phyloP scores from a whole-genome alignment of 2,329 filamentous ascomycete species.

The Fusarium agapanthi region DNA sequence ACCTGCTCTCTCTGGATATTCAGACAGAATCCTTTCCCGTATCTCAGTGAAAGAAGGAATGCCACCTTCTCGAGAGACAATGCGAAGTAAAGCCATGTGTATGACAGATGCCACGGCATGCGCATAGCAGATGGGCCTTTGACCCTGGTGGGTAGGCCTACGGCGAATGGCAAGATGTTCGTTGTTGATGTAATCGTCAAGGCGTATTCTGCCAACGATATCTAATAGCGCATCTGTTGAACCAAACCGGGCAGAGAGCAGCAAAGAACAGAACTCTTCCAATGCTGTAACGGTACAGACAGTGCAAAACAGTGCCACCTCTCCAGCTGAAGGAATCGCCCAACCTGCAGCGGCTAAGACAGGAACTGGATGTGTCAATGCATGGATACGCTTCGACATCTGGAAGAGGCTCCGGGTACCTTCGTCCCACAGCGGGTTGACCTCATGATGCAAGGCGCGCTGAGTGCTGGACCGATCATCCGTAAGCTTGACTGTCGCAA shows the following conservation, averaged over 20 bases:
- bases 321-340: neutral
- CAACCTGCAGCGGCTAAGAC: neutral
- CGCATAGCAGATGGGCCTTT: neutral
- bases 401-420: neutral
- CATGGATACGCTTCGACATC: neutral
- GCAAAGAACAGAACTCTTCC: neutral
- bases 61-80: neutral
- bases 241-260: neutral
- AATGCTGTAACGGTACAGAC: neutral
- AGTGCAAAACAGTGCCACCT: neutral
- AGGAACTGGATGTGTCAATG: neutral
- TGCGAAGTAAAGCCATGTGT: neutral
- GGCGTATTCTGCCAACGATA: neutral
- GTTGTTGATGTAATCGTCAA: neutral
- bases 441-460: neutral
- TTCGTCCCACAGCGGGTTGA: neutral
- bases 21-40: neutral
- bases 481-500: neutral
- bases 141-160: rapidly evolving
- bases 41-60: neutral
- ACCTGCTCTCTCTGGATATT: rapidly evolving
- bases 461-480: neutral
- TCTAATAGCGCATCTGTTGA: neutral
- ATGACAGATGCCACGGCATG: neutral
- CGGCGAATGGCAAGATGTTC: neutral